Conservation (phyloP, 1,284 basidiomycete species). For the Cutaneotrichosporon cyanovorans region DNA sequence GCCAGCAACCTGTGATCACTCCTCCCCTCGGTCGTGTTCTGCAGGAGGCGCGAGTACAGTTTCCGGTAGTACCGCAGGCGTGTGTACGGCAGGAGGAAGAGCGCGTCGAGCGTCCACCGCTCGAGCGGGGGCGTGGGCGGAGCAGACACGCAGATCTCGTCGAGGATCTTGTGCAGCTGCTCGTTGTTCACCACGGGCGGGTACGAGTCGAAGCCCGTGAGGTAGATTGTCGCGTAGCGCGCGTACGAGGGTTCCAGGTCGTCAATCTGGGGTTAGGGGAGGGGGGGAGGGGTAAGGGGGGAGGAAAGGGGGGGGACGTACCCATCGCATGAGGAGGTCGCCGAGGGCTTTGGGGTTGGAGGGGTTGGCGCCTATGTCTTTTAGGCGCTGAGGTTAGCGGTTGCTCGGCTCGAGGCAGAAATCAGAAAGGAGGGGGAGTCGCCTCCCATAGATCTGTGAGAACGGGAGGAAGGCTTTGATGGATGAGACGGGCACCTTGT, state of each 20-base stretch:
- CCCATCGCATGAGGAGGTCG: conserved; percentile 95
- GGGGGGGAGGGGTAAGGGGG: neutral
- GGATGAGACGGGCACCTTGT: no score
- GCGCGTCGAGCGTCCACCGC: conserved; percentile 73
- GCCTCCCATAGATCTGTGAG: no score
- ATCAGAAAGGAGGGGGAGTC: no score
- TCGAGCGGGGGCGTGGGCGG: conserved; percentile 50
- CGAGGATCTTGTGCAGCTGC: conserved; percentile 62
- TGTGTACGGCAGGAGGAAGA: conserved; percentile 78
- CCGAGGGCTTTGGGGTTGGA: conserved; percentile 91
- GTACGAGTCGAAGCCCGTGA: conserved; percentile 75
- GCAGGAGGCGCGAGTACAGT: conserved; percentile 77
- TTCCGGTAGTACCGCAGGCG: conserved; percentile 89
- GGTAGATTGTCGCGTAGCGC: conserved; percentile 66
- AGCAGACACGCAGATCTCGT: conserved; percentile 59
- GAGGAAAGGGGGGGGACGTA: conserved; percentile 44
- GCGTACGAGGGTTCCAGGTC: conserved; percentile 82
- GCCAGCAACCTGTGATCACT: conserved; percentile 79
- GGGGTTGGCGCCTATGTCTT: conserved; percentile 87
- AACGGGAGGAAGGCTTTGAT: no score
- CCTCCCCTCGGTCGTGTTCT: conserved; percentile 77
- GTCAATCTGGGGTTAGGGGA: conserved; percentile 77
- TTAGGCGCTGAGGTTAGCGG: conserved; percentile 70
- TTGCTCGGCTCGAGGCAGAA: no score
- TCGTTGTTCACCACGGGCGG: conserved; percentile 66